phyloP scores from a whole-genome alignment of 306 rosid genomes.

The Quercus robur region DNA sequence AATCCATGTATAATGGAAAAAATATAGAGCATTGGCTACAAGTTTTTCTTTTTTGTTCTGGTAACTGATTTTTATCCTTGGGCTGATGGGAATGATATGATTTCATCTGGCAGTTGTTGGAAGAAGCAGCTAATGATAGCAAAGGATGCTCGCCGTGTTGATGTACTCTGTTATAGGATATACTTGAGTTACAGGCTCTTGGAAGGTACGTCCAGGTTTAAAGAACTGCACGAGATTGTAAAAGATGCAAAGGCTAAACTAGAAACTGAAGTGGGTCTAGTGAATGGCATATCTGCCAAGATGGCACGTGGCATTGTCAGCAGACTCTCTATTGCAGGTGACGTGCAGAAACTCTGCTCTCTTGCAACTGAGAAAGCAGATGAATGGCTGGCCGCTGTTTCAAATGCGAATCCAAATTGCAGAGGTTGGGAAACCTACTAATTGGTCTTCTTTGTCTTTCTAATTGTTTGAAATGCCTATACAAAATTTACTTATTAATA shows the following conservation, averaged over 20 bases:
- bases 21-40: slow-evolving; percentile 1
- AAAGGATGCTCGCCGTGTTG: slow-evolving; percentile 96
- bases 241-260: slow-evolving; percentile 85
- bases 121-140: slow-evolving; percentile 91
- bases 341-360: slow-evolving; percentile 82
- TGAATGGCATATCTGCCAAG: slow-evolving; percentile 85
- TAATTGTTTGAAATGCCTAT: slow-evolving; percentile 4
- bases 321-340: slow-evolving; percentile 89
- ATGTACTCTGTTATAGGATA: slow-evolving; percentile 83
- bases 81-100: slow-evolving; percentile 29
- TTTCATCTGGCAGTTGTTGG: slow-evolving; percentile 66
- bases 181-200: slow-evolving; percentile 90
- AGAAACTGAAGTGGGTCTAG: slow-evolving; percentile 87
- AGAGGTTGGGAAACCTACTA: slow-evolving; percentile 54
- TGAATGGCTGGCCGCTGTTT: slow-evolving; percentile 65
- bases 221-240: slow-evolving; percentile 75
- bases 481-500: slow-evolving; percentile 21
- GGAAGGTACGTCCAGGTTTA: slow-evolving; percentile 75
- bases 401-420: slow-evolving; percentile 53
- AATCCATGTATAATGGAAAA: background rate
- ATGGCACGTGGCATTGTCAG: slow-evolving; percentile 98
- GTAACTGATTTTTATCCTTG: slow-evolving; percentile 7
- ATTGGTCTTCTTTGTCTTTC: slow-evolving; percentile 11
- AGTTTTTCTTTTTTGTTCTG: slow-evolving; percentile 4
- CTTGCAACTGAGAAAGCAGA: slow-evolving; percentile 87